Evolutionary conservation across 345 rosid species (phyloP).

Genomic region (Boechera stricta): DNA sequence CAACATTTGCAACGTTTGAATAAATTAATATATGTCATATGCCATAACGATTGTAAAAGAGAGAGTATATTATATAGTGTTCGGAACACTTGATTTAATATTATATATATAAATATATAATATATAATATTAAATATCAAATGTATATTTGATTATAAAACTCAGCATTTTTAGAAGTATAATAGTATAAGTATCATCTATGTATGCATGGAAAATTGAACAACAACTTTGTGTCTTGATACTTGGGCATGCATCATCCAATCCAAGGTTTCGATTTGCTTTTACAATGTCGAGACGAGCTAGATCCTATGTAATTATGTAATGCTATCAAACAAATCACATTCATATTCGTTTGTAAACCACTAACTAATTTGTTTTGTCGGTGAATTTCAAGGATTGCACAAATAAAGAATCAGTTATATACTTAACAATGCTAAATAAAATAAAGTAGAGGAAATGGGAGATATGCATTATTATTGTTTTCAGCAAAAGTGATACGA

Average conservation of each 20-base stretch:
- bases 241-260: conserved; percentile 35
- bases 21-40: not conserved
- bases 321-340: conserved; percentile 34
- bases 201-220: conserved; percentile 34
- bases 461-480: conserved; percentile 15
- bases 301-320: conserved; percentile 46
- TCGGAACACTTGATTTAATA: no score
- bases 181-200: not conserved
- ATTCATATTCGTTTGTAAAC: conserved; percentile 15
- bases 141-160: not conserved
- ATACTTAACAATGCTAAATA: no score
- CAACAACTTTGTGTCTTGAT: conserved; percentile 38
- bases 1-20: no score
- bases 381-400: conserved; percentile 19
- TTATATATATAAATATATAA: no score
- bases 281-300: conserved; percentile 40
- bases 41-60: not conserved
- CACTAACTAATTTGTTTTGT: conserved; percentile 24
- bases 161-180: not conserved
- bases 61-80: no score
- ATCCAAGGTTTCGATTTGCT: conserved; percentile 44
- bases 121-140: not conserved
- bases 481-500: conserved; percentile 36
- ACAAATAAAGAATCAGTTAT: no score
- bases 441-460: conserved; percentile 1